phyloP scores from a whole-genome alignment of 352 stramenopile species.

The Phytophthora sansomeana region DNA sequence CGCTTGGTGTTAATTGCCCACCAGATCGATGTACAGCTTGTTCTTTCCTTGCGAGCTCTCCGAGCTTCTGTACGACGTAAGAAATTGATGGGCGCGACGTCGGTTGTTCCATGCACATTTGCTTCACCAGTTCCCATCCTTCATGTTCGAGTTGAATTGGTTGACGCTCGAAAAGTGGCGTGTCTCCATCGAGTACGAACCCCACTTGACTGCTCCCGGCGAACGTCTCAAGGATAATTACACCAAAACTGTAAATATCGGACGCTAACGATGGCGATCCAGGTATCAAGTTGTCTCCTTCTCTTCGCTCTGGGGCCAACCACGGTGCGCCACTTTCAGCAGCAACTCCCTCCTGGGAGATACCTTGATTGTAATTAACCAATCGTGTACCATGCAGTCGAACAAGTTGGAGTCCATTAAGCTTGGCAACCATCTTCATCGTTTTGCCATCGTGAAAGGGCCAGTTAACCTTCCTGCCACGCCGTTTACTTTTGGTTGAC shows the following conservation, averaged over 20 bases:
- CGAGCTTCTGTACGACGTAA: conserved; percentile 37
- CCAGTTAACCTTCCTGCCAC: conserved; percentile 1
- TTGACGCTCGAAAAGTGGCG: background rate
- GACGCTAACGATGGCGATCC: conserved; percentile 30
- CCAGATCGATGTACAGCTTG: background rate
- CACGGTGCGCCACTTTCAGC: conserved; percentile 6
- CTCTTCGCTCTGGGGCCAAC: conserved; percentile 24
- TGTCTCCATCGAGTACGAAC: background rate
- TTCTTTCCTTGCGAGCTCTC: conserved; percentile 16
- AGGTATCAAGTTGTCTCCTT: background rate
- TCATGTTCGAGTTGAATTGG: background rate
- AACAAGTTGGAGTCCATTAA: conserved; percentile 26
- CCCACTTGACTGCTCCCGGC: background rate
- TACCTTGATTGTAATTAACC: background rate
- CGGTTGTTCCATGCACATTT: conserved; percentile 35
- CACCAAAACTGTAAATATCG: conserved; percentile 42
- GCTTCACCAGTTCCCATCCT: conserved; percentile 28
- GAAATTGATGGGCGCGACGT: conserved; percentile 28
- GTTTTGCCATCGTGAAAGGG: background rate
- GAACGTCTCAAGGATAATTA: conserved; percentile 30
- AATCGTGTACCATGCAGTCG: conserved; percentile 3
- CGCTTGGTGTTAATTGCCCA: background rate
- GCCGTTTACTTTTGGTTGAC: background rate
- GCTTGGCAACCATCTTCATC: conserved; percentile 35
- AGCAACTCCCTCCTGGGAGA: background rate